These are phyloP conservation scores for Iberis amara DNA, from an alignment of 441 rosid genomes.

Conservation along the genomic window DNA sequence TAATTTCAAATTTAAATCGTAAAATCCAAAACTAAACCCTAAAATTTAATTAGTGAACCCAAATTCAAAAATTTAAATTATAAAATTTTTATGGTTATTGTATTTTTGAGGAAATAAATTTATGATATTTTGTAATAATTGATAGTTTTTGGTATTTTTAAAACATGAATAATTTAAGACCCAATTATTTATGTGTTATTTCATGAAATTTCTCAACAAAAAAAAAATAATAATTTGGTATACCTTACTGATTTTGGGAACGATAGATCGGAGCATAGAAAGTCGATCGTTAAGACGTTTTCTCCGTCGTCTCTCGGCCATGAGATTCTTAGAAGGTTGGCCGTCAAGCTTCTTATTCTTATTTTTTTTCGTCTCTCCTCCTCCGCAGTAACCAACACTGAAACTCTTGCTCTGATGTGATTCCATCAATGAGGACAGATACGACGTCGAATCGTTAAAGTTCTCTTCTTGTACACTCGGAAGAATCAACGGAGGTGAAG, in stretches of 20 bases:
- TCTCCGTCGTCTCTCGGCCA: constrained; percentile 91
- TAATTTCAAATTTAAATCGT: too few species aligned
- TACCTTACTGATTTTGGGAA: constrained; percentile 95
- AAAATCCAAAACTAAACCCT: too few species aligned
- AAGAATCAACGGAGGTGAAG: constrained; percentile 38
- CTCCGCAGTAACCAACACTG: constrained; percentile 36
- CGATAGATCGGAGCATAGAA: constrained; percentile 93
- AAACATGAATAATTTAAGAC: too few species aligned
- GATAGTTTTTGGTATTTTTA: too few species aligned
- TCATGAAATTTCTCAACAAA: constrained; percentile 4
- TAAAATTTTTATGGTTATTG: too few species aligned
- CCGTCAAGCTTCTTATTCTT: constrained; percentile 62
- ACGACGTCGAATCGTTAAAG: constrained; percentile 29
- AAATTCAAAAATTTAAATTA: too few species aligned
- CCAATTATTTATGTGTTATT: too few species aligned
- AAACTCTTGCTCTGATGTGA: constrained; percentile 39
- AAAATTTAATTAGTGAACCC: too few species aligned
- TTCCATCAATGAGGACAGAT: constrained; percentile 29
- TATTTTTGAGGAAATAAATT: too few species aligned
- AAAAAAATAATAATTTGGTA: not conserved
- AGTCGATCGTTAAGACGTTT: constrained; percentile 87
- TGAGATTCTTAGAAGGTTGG: constrained; percentile 92
- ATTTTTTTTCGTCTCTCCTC: constrained; percentile 33
- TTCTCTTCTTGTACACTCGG: constrained; percentile 34
- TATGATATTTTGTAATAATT: too few species aligned